A percentile compares a stretch with the other conserved stretches of the same genome.
phyloP scores from a whole-genome alignment of 1,284 basidiomycete genomes.

The Trichosporon sp. region DNA sequence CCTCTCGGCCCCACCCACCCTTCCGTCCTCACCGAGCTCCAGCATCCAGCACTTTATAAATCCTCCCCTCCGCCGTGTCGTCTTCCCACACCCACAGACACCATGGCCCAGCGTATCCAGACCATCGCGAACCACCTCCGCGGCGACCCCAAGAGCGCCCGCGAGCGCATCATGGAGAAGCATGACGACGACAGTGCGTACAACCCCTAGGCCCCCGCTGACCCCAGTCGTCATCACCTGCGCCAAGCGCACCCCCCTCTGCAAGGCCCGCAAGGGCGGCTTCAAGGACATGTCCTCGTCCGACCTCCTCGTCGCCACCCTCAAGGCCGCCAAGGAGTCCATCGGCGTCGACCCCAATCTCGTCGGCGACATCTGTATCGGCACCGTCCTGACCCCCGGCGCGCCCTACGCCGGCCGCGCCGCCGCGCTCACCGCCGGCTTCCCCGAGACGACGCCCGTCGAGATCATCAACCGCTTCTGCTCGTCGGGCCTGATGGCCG shows the following conservation, averaged over 20 bases:
- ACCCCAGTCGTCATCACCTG: conserved; percentile 19
- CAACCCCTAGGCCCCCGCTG: too few species aligned
- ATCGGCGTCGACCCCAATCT: conserved; percentile 21
- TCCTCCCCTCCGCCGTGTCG: not conserved
- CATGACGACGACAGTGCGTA: not conserved
- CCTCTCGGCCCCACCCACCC: not conserved
- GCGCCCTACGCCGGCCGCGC: conserved; percentile 17
- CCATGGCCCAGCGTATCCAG: not conserved
- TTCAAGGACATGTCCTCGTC: conserved; percentile 25
- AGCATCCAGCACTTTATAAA: not conserved
- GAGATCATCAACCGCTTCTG: conserved; percentile 94
- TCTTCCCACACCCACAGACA: not conserved
- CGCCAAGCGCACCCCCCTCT: conserved; percentile 27
- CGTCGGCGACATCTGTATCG: conserved; percentile 24
- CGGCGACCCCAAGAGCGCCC: not conserved
- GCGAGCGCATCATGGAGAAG: not conserved
- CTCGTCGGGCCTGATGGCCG: conserved; percentile 78
- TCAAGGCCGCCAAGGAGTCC: conserved; percentile 22
- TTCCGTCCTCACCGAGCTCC: not conserved
- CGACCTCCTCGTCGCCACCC: conserved; percentile 22
- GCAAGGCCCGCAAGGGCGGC: conserved; percentile 27
- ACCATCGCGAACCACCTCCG: not conserved
- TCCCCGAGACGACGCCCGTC: conserved; percentile 55
- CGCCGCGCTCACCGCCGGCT: conserved; percentile 18
- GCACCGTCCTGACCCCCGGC: conserved; percentile 14